phyloP scores from a whole-genome alignment of 1,139 yeast species.

The Diutina ranongensis region DNA sequence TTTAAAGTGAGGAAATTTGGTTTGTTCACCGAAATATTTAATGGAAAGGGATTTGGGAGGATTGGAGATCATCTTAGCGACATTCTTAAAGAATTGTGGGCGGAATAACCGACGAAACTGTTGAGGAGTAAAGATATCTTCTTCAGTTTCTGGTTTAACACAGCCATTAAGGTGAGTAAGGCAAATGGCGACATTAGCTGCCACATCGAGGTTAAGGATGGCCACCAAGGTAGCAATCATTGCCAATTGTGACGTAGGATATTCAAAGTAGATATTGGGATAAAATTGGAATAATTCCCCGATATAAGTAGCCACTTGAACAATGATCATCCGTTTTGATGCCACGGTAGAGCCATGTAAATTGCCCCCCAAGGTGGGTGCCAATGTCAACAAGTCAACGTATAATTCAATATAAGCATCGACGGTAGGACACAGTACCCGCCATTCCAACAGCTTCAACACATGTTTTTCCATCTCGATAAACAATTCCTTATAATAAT shows the following conservation, averaged over 20 bases:
- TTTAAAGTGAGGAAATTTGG: conserved; percentile 28
- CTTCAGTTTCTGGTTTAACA: neutral
- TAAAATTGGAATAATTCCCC: conserved; percentile 60
- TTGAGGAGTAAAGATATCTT: neutral
- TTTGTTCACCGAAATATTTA: conserved; percentile 28
- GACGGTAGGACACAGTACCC: conserved; percentile 43
- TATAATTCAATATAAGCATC: conserved; percentile 52
- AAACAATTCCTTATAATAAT: conserved; percentile 47
- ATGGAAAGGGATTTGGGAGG: conserved; percentile 35
- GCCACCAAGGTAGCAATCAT: conserved; percentile 31
- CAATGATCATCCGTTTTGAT: conserved; percentile 23
- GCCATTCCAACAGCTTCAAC: conserved; percentile 47
- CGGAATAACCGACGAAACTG: conserved; percentile 2
- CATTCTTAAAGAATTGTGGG: neutral
- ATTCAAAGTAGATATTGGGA: conserved; percentile 44
- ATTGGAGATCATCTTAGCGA: conserved; percentile 30
- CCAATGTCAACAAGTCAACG: conserved; percentile 18
- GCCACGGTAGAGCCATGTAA: conserved; percentile 17
- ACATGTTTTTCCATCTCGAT: conserved; percentile 61
- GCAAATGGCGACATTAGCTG: neutral
- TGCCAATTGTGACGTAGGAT: conserved; percentile 45
- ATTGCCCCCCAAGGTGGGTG: conserved; percentile 10
- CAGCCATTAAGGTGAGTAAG: neutral
- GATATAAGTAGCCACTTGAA: conserved; percentile 44
- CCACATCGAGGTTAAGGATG: conserved; percentile 10